These are phyloP conservation scores for Globisporangium emineosum DNA, from an alignment of 352 stramenopile species.

Conservation along the genomic window DNA sequence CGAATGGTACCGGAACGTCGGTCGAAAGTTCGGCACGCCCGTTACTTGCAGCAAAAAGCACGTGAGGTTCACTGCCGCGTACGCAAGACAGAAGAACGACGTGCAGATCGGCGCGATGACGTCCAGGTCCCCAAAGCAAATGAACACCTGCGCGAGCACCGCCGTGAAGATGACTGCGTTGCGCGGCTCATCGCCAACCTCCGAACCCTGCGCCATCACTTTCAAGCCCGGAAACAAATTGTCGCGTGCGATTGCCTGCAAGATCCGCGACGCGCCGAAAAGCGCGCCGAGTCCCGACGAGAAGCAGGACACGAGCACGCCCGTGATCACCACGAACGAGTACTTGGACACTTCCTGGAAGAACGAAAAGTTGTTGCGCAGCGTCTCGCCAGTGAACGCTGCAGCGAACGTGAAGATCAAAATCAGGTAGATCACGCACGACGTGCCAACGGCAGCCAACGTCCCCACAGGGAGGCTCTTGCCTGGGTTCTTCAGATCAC, in stretches of 20 bases:
- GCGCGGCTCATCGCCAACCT: conserved; percentile 64
- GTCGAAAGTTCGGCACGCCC: conserved; percentile 77
- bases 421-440: conserved; percentile 61
- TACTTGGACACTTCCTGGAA: conserved; percentile 66
- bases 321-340: conserved; percentile 54
- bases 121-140: conserved; percentile 73
- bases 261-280: conserved; percentile 68
- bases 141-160: conserved; percentile 56
- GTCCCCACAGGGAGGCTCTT: conserved; percentile 69
- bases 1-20: conserved; percentile 65
- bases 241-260: conserved; percentile 77
- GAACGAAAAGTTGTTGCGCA: conserved; percentile 73
- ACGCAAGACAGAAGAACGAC: conserved; percentile 80
- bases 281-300: conserved; percentile 61
- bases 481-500: conserved; percentile 68
- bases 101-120: conserved; percentile 78
- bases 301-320: conserved; percentile 69
- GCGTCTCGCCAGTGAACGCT: conserved; percentile 47
- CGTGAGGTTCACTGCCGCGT: conserved; percentile 70
- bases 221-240: conserved; percentile 52
- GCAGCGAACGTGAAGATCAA: conserved; percentile 70
- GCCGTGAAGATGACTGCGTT: conserved; percentile 68
- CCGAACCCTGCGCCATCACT: conserved; percentile 45
- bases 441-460: conserved; percentile 52
- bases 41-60: conserved; percentile 74